Evolutionary conservation across 768 basidiomycete species (phyloP), one percentile per base, ranked within the genome.

Genomic region (Collybia sordida): DNA sequence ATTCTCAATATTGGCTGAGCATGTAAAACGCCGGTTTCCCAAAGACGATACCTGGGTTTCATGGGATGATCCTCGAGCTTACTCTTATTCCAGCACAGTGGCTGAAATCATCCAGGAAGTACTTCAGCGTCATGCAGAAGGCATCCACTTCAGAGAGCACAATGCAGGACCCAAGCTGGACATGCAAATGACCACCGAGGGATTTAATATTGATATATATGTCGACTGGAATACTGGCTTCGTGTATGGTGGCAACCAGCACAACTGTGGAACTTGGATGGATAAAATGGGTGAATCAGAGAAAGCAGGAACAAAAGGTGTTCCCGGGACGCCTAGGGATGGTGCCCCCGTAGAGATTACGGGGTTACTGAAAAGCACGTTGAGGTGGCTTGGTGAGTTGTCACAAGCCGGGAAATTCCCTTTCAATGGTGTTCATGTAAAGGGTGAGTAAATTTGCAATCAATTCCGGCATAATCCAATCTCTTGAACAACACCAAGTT

Each of bases 21-120:
- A 74, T 3, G 85, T 98, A 49, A 90, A 85, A 65, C 85, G 97
- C n/a, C 85, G 97, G 22, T 99, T 99, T 75, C 97, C 96, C 1
- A 77, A 79, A 62, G 92, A 98, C 61, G 96, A 97, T 57, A 88
- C 83, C 9, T 98, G 93, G 92, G 91, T 98, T 2, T 62, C 85
- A 12, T 97, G 93, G 93, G 75, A 98, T 65, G 92, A 96, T 58
- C 71, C 83, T 8, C 75, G 73, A 35, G 95, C 96, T 1, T 98
- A 93, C 66, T 69, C 86, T 1, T 85, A 88, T 61, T 84, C 85
- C 18, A 90, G 80, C 61, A 88, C 88, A 2, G 69, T 99, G 31
- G 92, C 93, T n/a, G 95, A 98, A 64, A 81, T 98, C 50, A 86
- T 98, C 24, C 97, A 99, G 66, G 97, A 98, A 69, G 88, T 98